phyloP scores from a whole-genome alignment of 2,329 filamentous ascomycete genomes.

The Ploettnerulaceae sp. region DNA sequence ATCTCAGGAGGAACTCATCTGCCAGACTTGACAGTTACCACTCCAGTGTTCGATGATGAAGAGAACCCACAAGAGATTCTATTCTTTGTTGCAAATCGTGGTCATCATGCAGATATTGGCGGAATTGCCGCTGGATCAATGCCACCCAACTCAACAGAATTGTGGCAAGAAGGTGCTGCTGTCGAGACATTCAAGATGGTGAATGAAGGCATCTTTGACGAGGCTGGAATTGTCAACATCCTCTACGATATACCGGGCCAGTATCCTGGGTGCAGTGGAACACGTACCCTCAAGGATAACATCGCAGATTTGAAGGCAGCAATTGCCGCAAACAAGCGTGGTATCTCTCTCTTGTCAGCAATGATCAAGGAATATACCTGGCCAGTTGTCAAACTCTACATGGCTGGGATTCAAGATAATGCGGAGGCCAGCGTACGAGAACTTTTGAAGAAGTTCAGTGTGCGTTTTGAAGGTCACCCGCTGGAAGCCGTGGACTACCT shows the following conservation, averaged over 20 bases:
- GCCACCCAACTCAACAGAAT: constrained; percentile 65
- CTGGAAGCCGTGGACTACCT: constrained; percentile 71
- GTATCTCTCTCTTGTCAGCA: constrained; percentile 67
- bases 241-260: constrained; percentile 61
- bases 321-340: constrained; percentile 76
- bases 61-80: constrained; percentile 54
- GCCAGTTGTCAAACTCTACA: constrained; percentile 71
- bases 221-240: constrained; percentile 65
- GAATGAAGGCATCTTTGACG: constrained; percentile 68
- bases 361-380: constrained; percentile 72
- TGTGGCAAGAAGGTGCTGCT: constrained; percentile 58
- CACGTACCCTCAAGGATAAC: constrained; percentile 72
- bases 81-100: constrained; percentile 72
- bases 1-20: constrained; percentile 71
- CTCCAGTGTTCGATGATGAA: constrained; percentile 63
- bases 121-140: constrained; percentile 77
- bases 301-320: constrained; percentile 80
- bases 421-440: constrained; percentile 68
- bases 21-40: constrained; percentile 78
- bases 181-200: constrained; percentile 64
- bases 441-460: constrained; percentile 58
- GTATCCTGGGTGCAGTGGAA: constrained; percentile 69
- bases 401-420: constrained; percentile 74
- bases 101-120: constrained; percentile 79
- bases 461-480: constrained; percentile 64